Evolutionary conservation across 164 flowering plant genomes (phyloP), one percentile per base, ranked within the genome.

Genomic region (Vitis cinerea): DNA sequence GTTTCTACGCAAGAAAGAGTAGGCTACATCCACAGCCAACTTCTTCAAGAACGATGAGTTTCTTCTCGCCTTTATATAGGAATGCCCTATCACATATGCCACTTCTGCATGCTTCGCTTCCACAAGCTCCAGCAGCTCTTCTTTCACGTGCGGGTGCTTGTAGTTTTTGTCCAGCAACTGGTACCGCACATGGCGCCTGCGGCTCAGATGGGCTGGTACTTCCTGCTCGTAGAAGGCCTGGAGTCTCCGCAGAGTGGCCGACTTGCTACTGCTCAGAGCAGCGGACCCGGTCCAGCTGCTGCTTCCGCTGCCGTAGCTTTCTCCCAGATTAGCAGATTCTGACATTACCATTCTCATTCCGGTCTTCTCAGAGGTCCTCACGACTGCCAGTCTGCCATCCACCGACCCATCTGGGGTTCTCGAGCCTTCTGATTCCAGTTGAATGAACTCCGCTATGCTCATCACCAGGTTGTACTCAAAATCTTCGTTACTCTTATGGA

Each of bases 361-460:
- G 59, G 73, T 76, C 71, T 82, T 82, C 30, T 79, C 87, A 13
- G 90, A 82, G 51, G 79, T 55, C 31, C 76, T 78, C 16, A 89
- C 87, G 23, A 87, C 90, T 12, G 94, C 91, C 85, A 89, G 73
- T 64, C 86, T 65, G 0, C 87, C 83, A 62, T 85, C 88, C 16
- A 72, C 29, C 15, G 82, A 69, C 6, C 84, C 79, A 51, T 81
- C 82, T 1, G 57, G 15, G 1, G 75, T 66, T 29, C 73, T 80
- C 8, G 70, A 57, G 10, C 83, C 88, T 74, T 84, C 86, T 4
- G 89, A 80, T 72, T 90, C 95, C 71, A 90, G 72, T 71, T 86
- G 88, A 64, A 90, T 83, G 77, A 90, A 90, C 72, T 90, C 92
- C 7, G 87, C 88, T 68, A 88, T 80, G 78, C 91, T 86, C 86